Percentiles rank a stretch among this genome's conserved stretches.
phyloP scores from a whole-genome alignment of 306 rosid genomes.

The Macrotyloma uniflorum region DNA sequence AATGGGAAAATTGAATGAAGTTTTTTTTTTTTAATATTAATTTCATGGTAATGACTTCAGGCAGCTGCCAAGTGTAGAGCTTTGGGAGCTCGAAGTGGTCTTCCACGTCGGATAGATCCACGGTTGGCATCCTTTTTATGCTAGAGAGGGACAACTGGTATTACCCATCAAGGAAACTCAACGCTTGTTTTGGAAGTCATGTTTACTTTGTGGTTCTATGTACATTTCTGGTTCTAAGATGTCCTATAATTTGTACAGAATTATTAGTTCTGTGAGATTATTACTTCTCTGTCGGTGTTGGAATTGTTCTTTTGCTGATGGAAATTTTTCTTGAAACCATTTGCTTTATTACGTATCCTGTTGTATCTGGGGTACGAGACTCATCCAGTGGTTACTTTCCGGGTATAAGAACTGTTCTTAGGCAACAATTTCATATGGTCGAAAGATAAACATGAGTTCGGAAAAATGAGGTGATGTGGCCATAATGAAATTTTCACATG shows the following conservation, averaged over 20 bases:
- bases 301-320: background rate
- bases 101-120: constrained; percentile 59
- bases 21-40: background rate
- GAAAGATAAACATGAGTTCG: background rate
- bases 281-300: constrained; percentile 9
- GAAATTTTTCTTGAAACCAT: background rate
- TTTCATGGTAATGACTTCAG: constrained; percentile 48
- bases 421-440: background rate
- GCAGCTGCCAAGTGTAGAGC: constrained; percentile 86
- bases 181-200: background rate
- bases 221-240: constrained; percentile 21
- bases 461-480: background rate
- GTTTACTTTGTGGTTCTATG: constrained; percentile 20
- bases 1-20: background rate
- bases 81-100: constrained; percentile 64
- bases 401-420: background rate
- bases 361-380: background rate
- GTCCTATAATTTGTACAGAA: constrained; percentile 21
- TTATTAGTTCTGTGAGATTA: background rate
- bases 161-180: background rate
- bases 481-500: background rate
- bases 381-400: background rate
- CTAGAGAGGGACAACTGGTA: constrained; percentile 14
- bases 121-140: constrained; percentile 58
- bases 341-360: background rate